These are phyloP conservation scores for Podospora australis DNA, from an alignment of 495 filamentous ascomycete genomes.

Conservation along the genomic window DNA sequence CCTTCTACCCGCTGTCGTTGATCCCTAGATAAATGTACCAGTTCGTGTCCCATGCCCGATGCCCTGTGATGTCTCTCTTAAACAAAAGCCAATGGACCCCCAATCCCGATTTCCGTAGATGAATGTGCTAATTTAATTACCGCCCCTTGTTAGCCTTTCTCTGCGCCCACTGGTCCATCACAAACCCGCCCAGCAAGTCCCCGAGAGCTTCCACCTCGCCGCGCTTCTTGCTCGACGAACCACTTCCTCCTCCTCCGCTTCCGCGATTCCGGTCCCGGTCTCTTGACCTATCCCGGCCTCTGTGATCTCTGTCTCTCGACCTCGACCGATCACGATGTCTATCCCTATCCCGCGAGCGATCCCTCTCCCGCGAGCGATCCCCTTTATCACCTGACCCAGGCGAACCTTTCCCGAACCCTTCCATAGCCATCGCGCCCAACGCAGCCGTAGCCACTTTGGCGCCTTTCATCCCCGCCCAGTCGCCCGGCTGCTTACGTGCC, in stretches of 20 bases:
- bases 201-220: neutral
- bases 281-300: neutral
- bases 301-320: neutral
- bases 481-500: slow-evolving; percentile 32
- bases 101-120: too few species aligned
- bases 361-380: neutral
- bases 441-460: slow-evolving; percentile 36
- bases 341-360: neutral
- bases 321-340: neutral
- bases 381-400: neutral
- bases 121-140: too few species aligned
- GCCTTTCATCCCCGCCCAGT: slow-evolving; percentile 35
- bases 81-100: too few species aligned
- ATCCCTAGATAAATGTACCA: too few species aligned
- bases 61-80: too few species aligned
- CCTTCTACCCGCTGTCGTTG: too few species aligned
- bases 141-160: neutral
- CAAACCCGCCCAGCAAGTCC: neutral
- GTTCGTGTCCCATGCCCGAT: too few species aligned
- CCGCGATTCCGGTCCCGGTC: neutral
- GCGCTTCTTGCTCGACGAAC: neutral
- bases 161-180: neutral
- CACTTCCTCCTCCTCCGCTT: neutral
- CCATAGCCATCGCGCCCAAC: slow-evolving; percentile 28
- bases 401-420: neutral